A percentile compares a stretch with the other conserved stretches of the same genome.
phyloP scores from a whole-genome alignment of 495 filamentous ascomycete species.

The Chaetomium cochliodes region DNA sequence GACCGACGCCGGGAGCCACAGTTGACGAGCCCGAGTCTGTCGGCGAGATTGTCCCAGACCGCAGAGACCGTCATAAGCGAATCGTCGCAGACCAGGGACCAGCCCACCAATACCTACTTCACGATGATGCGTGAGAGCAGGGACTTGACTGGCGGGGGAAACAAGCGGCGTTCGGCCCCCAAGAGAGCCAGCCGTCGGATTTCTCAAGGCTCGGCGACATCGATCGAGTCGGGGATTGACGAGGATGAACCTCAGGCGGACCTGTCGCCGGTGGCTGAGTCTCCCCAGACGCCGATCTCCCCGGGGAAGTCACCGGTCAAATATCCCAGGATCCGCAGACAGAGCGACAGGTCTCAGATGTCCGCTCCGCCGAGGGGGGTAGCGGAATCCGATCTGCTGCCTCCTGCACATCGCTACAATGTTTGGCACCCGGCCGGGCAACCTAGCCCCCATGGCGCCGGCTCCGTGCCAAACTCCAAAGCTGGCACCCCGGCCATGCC shows the following conservation, averaged over 20 bases:
- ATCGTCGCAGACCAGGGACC: background rate
- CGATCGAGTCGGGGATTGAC: slow-evolving; percentile 32
- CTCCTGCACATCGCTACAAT: slow-evolving; percentile 36
- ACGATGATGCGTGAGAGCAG: slow-evolving; percentile 22
- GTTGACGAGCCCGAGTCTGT: slow-evolving; percentile 12
- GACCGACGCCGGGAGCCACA: slow-evolving; percentile 22
- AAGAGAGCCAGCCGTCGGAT: slow-evolving; percentile 20
- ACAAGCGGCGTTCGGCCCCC: slow-evolving; percentile 19
- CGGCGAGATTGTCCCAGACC: slow-evolving; percentile 13
- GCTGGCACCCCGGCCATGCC: background rate
- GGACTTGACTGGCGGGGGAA: slow-evolving; percentile 19
- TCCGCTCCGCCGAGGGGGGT: background rate
- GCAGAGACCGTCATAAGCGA: slow-evolving; percentile 13
- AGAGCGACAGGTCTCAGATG: background rate
- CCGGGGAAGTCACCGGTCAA: slow-evolving; percentile 41
- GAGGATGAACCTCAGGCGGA: slow-evolving; percentile 31
- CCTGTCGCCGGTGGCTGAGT: slow-evolving; percentile 50
- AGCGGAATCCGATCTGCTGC: slow-evolving; percentile 29
- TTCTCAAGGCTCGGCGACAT: slow-evolving; percentile 33
- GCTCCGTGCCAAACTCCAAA: slow-evolving; percentile 2
- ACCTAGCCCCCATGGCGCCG: slow-evolving; percentile 33
- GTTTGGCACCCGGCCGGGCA: slow-evolving; percentile 36
- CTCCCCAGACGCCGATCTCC: slow-evolving; percentile 34
- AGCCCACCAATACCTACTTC: slow-evolving; percentile 19
- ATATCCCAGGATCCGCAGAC: slow-evolving; percentile 44